Evolutionary conservation across 2,329 filamentous ascomycete species (phyloP), one percentile per base, ranked within the genome.

Genomic region (Phyllosticta paracitricarpa): DNA sequence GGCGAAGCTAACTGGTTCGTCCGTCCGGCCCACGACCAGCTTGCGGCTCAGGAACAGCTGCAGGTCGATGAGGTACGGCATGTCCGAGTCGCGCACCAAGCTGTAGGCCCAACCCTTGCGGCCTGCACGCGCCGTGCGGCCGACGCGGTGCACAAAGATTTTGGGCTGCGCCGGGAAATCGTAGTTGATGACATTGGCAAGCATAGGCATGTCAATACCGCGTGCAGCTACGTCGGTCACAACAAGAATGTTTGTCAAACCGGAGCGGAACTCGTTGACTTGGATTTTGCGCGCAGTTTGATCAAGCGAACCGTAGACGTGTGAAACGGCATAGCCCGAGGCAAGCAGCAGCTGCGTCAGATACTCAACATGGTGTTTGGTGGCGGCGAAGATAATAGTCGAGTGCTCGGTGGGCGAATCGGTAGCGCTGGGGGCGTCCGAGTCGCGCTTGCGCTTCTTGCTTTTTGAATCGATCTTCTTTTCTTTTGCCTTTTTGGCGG

Each of bases 151-250:
- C 28, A 99, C 89, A 69, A 95, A 99, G 52, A 99, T 86, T 76
- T 99, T 99, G 22, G 94, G 91, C 69, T 97, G 94, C 1, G 93
- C 89, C 2, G 94, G 93, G 66, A 99, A 99, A 71, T 97, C 93
- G 75, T 96, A 99, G 79, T 99, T 97, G 79, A 99, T 93, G 63
- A 99, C 94, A 71, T 99, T 97, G 61, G 91, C 92, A 40, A 99
- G 81, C 55, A 97, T 84, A 0, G 94, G 94, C 66, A 99, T 96
- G 84, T 99, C 94, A 64, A 99, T 95, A 84, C 94, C 93, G 80
- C 94, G 84, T 24, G 94, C 94, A 14, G 94, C 94, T 59, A 99
- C 91, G 72, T 99, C 94, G 1, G 94, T 99, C 54, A 97, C 93
- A 2, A 99, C 92, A 8, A 99, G 78, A 56, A 99, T 91, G 67